Evolutionary conservation across 768 basidiomycete genomes (phyloP).

Genomic region (Podaxis sp.): DNA sequence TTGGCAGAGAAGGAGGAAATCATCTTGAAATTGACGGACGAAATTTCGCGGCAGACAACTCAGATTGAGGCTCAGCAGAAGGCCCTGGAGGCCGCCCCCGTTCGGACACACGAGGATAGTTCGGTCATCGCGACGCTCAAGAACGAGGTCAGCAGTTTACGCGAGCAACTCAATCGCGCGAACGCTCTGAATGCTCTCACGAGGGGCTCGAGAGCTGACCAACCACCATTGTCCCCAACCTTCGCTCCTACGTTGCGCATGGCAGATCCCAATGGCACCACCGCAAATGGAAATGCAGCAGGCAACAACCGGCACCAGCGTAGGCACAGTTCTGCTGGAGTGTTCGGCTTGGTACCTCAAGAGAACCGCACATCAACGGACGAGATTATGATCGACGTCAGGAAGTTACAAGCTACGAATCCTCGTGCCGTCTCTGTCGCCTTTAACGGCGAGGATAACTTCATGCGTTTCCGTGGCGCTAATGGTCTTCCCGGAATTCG

Average conservation of each 20-base stretch:
- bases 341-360: conserved; percentile 56
- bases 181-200: conserved; percentile 90
- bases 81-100: conserved; percentile 60
- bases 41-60: conserved; percentile 68
- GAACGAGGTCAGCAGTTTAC: conserved; percentile 87
- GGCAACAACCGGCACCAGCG: conserved; percentile 62
- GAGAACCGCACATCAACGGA: conserved; percentile 76
- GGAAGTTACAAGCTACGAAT: conserved; percentile 66
- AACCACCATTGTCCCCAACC: conserved; percentile 80
- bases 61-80: conserved; percentile 80
- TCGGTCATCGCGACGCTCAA: conserved; percentile 88
- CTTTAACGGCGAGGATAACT: conserved; percentile 79
- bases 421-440: conserved; percentile 89
- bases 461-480: conserved; percentile 55
- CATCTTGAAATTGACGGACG: conserved; percentile 79
- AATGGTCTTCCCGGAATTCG: conserved; percentile 72
- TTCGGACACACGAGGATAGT: conserved; percentile 76
- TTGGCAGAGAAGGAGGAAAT: conserved; percentile 81
- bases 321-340: conserved; percentile 84
- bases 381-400: conserved; percentile 74
- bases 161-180: conserved; percentile 95
- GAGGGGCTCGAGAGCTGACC: conserved; percentile 64
- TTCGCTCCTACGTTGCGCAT: conserved; percentile 78
- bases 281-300: conserved; percentile 31
- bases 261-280: conserved; percentile 45